Evolutionary conservation across 495 filamentous ascomycete species (phyloP), one percentile per base, ranked within the genome.

Genomic region (Aspergillus diversus): DNA sequence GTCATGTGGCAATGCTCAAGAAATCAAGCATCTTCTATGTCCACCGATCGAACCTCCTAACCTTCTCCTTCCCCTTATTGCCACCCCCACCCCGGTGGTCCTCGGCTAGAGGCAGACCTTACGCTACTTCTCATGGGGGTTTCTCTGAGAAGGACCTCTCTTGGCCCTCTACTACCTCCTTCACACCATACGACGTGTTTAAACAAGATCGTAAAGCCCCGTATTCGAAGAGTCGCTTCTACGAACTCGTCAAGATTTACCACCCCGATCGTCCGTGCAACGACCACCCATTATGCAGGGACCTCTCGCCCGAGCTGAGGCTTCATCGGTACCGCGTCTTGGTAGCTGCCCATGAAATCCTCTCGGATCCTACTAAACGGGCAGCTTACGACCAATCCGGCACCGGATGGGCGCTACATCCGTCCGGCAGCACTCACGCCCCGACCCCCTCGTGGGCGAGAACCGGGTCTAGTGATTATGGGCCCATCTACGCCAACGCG

Each of bases 111-210:
- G 34, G 32, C 51, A 67, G 69, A 55, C 59, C 37, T 43, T 79
- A 78, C 73, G 73, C 77, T 49, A 79, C 73, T 0, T 57, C 69
- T 42, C 69, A 75, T 58, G 57, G 53, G 8, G 60, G 66, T 33
- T 39, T 57, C 46, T 51, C 70, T 15, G 63, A 66, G 8, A 59
- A 65, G 13, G 69, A 74, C 17, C 68, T 79, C 31, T 66, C 72
- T 17, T 82, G 78, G 78, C 78, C 78, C 2, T 69, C 67, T 5
- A 59, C 59, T 27, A 34, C 69, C 11, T 68, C 70, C 7, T 78
- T 80, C n/a, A 95, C 94, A 0, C 95, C 95, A 0, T 98, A 99
- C 73, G 91, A 99, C 65, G 90, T 99, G 66, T 86, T 98, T 65
- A 79, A 86, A 50, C 80, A 87, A 60, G 77, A 82, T 33, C 83